These are phyloP conservation scores for Penicillium egyptiacum DNA, from an alignment of 495 filamentous ascomycete genomes.

Conservation along the genomic window DNA sequence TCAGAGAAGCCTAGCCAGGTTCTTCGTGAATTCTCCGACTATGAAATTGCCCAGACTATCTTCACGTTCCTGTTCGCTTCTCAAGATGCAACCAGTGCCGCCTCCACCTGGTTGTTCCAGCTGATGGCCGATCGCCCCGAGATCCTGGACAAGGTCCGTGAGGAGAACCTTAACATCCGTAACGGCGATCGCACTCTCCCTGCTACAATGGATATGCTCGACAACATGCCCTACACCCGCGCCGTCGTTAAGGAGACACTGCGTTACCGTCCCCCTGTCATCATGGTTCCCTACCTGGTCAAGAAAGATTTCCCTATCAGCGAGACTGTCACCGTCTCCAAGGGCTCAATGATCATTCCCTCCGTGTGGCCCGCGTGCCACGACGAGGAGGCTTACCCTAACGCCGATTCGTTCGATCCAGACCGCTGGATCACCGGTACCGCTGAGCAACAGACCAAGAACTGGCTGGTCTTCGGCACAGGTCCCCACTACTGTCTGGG, in stretches of 20 bases:
- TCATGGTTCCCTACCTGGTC: constrained; percentile 95
- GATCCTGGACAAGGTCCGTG: constrained; percentile 82
- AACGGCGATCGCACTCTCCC: constrained; percentile 71
- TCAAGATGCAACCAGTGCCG: constrained; percentile 93
- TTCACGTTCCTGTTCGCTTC: constrained; percentile 99
- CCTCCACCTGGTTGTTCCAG: constrained; percentile 93
- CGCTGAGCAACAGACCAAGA: constrained; percentile 91
- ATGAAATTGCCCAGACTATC: constrained; percentile 89
- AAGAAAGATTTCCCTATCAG: constrained; percentile 97
- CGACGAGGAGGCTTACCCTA: constrained; percentile 88
- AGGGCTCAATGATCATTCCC: constrained; percentile 93
- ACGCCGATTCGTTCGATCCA: constrained; percentile 81
- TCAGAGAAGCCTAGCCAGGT: constrained; percentile 78
- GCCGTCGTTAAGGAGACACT: constrained; percentile 92
- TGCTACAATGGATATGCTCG: constrained; percentile 79
- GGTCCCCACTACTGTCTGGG: constrained; percentile 97
- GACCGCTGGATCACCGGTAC: constrained; percentile 91
- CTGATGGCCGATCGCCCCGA: constrained; percentile 92
- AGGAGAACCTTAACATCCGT: constrained; percentile 80
- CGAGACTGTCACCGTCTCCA: constrained; percentile 82
- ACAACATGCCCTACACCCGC: constrained; percentile 85
- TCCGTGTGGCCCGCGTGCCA: constrained; percentile 87
- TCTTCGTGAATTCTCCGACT: constrained; percentile 84
- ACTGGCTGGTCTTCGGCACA: constrained; percentile 95
- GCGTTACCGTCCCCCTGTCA: constrained; percentile 91